A percentile compares a stretch with the other conserved stretches of the same genome.
phyloP scores from a whole-genome alignment of 352 stramenopile genomes.

The Phytophthora megakarya region DNA sequence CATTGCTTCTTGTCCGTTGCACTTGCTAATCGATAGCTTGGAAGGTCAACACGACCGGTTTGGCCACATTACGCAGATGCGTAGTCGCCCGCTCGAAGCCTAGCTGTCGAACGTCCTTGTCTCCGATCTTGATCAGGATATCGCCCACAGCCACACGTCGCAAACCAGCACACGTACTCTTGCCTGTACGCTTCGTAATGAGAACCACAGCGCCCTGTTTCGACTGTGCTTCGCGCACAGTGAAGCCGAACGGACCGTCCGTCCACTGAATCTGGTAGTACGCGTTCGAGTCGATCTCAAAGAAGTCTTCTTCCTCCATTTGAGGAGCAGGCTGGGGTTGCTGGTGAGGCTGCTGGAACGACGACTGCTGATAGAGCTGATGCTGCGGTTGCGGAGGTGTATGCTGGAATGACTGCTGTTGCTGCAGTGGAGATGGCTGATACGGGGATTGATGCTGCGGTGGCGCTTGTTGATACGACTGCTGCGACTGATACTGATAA shows the following conservation, averaged over 20 bases:
- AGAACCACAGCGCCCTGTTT: conserved; percentile 70
- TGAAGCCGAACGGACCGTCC: conserved; percentile 81
- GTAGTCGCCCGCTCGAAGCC: conserved; percentile 79
- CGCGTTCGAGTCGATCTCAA: conserved; percentile 64
- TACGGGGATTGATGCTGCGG: conserved; percentile 13
- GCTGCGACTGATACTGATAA: conserved; percentile 25
- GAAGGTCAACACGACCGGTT: conserved; percentile 79
- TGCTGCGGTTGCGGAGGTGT: conserved; percentile 16
- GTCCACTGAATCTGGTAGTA: conserved; percentile 86
- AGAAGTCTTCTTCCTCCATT: conserved; percentile 55
- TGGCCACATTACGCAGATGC: conserved; percentile 74
- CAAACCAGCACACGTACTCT: conserved; percentile 75
- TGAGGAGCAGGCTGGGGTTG: conserved; percentile 19
- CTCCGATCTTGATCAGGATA: conserved; percentile 77
- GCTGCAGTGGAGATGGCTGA: conserved; percentile 15
- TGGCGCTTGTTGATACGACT: conserved; percentile 6
- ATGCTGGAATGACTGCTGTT: conserved; percentile 24
- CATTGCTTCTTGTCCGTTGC: conserved; percentile 19
- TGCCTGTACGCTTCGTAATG: conserved; percentile 82
- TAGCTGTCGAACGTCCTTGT: conserved; percentile 67
- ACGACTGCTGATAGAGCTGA: conserved; percentile 24
- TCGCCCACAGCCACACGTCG: conserved; percentile 77
- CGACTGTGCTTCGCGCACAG: conserved; percentile 75
- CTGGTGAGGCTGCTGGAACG: conserved; percentile 22
- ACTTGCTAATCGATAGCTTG: conserved; percentile 69